Percentiles rank a stretch among this genome's conserved stretches.
Conservation (phyloP, 768 basidiomycete genomes). For the Lactarius indigo region DNA sequence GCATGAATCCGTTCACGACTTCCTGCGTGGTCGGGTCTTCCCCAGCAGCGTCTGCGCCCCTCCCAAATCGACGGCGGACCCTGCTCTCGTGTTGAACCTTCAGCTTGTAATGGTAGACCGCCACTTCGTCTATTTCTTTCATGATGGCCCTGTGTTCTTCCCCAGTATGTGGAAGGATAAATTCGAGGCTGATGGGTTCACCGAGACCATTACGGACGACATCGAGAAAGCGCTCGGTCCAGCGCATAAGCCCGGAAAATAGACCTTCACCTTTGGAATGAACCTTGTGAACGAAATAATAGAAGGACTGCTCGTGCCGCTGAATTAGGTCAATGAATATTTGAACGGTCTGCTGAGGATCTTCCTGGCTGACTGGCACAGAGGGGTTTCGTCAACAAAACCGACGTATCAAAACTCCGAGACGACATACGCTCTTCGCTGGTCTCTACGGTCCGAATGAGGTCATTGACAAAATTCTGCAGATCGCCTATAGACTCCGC, state of each 20-base stretch:
- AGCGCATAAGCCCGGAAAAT: constrained; percentile 91
- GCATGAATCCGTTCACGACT: constrained; percentile 76
- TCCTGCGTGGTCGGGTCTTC: constrained; percentile 83
- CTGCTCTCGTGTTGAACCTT: constrained; percentile 93
- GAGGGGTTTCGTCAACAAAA: not conserved
- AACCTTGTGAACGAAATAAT: constrained; percentile 96
- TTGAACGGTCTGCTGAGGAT: constrained; percentile 84
- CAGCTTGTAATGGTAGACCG: constrained; percentile 89
- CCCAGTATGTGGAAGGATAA: constrained; percentile 79
- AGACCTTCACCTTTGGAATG: constrained; percentile 94
- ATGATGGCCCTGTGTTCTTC: constrained; percentile 74
- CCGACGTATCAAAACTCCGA: not conserved
- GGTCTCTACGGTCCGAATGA: constrained; percentile 90
- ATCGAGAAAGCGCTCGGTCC: constrained; percentile 94
- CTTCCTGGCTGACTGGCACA: constrained; percentile 67
- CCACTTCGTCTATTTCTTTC: constrained; percentile 83
- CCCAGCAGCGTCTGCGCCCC: constrained; percentile 52
- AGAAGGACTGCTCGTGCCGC: constrained; percentile 94
- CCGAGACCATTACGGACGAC: constrained; percentile 88
- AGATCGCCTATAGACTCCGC: constrained; percentile 89
- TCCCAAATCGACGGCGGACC: constrained; percentile 79
- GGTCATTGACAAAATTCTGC: constrained; percentile 91
- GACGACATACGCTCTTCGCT: constrained; percentile 77
- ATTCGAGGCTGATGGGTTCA: constrained; percentile 72
- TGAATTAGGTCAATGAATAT: constrained; percentile 90